Percentiles rank a stretch among this genome's conserved stretches.
These are phyloP conservation scores for Tetrapisispora namnaoensis DNA, from an alignment of 805 yeast genomes.

Conservation along the genomic window DNA sequence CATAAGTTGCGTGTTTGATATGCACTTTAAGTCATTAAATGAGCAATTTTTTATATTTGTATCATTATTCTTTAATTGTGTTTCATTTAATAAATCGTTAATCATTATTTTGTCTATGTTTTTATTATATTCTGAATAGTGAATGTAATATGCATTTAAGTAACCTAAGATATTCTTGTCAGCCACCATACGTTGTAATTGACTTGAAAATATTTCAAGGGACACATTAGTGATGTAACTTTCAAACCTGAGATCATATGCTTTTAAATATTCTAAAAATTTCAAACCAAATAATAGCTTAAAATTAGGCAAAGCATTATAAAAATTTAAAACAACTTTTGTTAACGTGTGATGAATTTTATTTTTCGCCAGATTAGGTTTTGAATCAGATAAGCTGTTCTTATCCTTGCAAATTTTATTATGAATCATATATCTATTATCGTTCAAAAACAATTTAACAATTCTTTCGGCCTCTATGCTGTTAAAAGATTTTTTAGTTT, in stretches of 20 bases:
- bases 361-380: constrained; percentile 2
- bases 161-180: neutral
- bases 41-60: neutral
- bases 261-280: constrained; percentile 22
- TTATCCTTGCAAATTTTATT: neutral
- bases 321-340: constrained; percentile 22
- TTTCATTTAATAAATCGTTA: constrained; percentile 6
- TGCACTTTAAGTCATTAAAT: neutral
- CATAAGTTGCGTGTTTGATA: neutral
- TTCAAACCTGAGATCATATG: constrained; percentile 16
- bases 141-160: constrained; percentile 12
- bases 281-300: constrained; percentile 24
- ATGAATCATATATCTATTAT: constrained; percentile 11
- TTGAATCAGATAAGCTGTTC: neutral
- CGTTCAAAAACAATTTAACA: constrained; percentile 17
- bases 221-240: constrained; percentile 18
- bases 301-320: constrained; percentile 10
- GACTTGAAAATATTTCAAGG: constrained; percentile 10
- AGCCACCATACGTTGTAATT: constrained; percentile 4
- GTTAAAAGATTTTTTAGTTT: constrained; percentile 7
- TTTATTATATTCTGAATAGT: constrained; percentile 10
- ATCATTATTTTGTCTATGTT: constrained; percentile 16
- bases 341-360: constrained; percentile 12
- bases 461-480: constrained; percentile 2
- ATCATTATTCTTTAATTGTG: neutral